These are phyloP conservation scores for Mucor piriformis DNA, from an alignment of 371 early-diverging fungal species.

Conservation along the genomic window DNA sequence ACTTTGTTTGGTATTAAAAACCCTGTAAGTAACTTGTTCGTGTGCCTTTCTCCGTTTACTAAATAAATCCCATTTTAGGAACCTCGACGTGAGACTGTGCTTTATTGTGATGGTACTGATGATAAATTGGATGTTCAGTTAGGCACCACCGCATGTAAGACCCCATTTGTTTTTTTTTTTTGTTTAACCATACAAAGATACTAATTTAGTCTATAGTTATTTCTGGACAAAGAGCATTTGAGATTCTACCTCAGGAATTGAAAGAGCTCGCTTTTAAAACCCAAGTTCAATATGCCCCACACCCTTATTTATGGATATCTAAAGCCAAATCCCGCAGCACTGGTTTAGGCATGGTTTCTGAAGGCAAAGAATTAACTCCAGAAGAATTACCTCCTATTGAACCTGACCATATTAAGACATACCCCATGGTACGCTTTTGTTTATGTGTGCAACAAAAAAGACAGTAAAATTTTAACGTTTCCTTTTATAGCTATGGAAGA, in stretches of 20 bases:
- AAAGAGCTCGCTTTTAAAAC: slow-evolving; percentile 54
- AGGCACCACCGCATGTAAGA: slow-evolving; percentile 57
- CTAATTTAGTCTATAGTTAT: slow-evolving; percentile 41
- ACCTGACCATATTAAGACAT: slow-evolving; percentile 45
- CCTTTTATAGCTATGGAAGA: slow-evolving; percentile 47
- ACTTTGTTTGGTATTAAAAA: slow-evolving; percentile 50
- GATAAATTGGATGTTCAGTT: slow-evolving; percentile 50
- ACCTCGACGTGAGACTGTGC: slow-evolving; percentile 42
- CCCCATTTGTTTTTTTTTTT: no score
- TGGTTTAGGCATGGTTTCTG: slow-evolving; percentile 52
- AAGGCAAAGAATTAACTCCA: slow-evolving; percentile 40
- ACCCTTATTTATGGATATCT: slow-evolving; percentile 58
- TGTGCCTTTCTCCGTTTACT: neutral
- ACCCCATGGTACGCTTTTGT: slow-evolving; percentile 58
- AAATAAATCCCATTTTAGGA: slow-evolving; percentile 20
- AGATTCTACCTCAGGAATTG: slow-evolving; percentile 46
- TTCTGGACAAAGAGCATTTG: slow-evolving; percentile 54
- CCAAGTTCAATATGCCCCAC: slow-evolving; percentile 52
- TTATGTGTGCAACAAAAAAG: no score
- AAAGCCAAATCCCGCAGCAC: slow-evolving; percentile 42
- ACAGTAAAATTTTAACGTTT: neutral
- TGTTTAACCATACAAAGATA: no score
- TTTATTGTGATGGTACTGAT: slow-evolving; percentile 48
- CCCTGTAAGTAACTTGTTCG: slow-evolving; percentile 36
- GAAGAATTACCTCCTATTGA: slow-evolving; percentile 47